Evolutionary conservation across 73 alveolate genomes (phyloP).

Genomic region (Tetrahymena malaccensis): DNA sequence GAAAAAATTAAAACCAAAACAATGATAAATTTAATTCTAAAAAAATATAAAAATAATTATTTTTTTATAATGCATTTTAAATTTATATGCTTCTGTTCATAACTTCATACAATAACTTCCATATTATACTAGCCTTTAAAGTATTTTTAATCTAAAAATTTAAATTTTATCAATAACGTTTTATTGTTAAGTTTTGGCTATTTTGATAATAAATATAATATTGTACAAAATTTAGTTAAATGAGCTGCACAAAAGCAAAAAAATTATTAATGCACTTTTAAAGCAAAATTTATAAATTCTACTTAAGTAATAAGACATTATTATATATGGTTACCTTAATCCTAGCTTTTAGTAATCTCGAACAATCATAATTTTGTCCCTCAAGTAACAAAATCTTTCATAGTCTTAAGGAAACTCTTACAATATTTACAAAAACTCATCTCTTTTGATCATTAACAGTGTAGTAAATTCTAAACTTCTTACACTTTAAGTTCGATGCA

Average conservation of each 20-base stretch:
- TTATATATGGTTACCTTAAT: background rate
- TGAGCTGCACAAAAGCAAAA: background rate
- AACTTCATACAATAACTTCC: background rate
- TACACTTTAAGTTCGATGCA: conserved; percentile 20
- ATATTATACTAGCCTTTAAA: background rate
- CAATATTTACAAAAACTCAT: background rate
- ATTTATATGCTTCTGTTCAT: no score
- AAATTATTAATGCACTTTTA: no score
- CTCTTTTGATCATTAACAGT: conserved; percentile 14
- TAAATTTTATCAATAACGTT: no score
- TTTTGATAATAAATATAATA: no score
- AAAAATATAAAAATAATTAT: no score
- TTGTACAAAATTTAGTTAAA: background rate
- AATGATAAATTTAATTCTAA: background rate
- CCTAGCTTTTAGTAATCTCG: conserved; percentile 9
- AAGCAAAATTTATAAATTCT: no score
- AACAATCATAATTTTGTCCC: conserved; percentile 25
- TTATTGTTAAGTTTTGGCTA: no score
- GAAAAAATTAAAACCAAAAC: background rate
- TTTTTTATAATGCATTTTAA: no score
- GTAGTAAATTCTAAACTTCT: conserved; percentile 30
- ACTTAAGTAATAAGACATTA: background rate
- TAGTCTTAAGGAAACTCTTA: conserved; percentile 14
- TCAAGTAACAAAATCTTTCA: conserved; percentile 20
- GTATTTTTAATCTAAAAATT: background rate